phyloP scores from a whole-genome alignment of 768 basidiomycete species.

The Pleurotus giganteus region DNA sequence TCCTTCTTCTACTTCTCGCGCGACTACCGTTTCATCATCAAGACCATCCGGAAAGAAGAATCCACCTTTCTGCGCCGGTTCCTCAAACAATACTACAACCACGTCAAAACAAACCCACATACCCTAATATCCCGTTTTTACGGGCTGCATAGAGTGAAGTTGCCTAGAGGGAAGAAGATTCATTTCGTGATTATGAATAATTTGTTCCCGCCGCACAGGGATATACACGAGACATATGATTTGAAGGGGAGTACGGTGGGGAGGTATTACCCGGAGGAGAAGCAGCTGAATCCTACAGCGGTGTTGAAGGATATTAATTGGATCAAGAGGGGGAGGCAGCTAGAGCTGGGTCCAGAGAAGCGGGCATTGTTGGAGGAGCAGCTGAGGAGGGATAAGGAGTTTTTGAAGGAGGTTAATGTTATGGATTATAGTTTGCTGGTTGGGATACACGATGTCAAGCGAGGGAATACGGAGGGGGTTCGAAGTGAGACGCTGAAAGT shows the following conservation, averaged over 20 bases:
- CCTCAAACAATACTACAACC: constrained; percentile 78
- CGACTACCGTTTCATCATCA: constrained; percentile 99
- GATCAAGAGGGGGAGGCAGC: constrained; percentile 72
- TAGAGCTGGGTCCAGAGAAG: constrained; percentile 97
- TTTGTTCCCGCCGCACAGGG: constrained; percentile 94
- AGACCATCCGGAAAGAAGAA: constrained; percentile 93
- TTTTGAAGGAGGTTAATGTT: constrained; percentile 78
- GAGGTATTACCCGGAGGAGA: constrained; percentile 82
- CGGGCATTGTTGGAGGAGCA: constrained; percentile 89
- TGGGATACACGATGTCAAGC: constrained; percentile 87
- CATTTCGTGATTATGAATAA: constrained; percentile 99
- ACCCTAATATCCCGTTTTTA: constrained; percentile 94
- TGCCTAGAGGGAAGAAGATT: constrained; percentile 91
- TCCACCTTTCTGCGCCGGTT: constrained; percentile 91
- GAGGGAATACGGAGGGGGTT: constrained; percentile 91
- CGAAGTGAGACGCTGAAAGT: constrained; percentile 89
- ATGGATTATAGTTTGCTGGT: constrained; percentile 98
- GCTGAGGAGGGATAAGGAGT: constrained; percentile 80
- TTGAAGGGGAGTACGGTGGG: constrained; percentile 95
- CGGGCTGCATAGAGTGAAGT: constrained; percentile 95
- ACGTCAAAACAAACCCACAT: constrained; percentile 89
- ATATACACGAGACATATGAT: constrained; percentile 97
- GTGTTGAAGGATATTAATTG: constrained; percentile 97
- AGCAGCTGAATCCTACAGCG: constrained; percentile 78
- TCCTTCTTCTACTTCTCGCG: constrained; percentile 99